Percentiles rank a stretch among this genome's conserved stretches.
Conservation (phyloP, 441 rosid genomes). For the Erysimum pusillum region DNA sequence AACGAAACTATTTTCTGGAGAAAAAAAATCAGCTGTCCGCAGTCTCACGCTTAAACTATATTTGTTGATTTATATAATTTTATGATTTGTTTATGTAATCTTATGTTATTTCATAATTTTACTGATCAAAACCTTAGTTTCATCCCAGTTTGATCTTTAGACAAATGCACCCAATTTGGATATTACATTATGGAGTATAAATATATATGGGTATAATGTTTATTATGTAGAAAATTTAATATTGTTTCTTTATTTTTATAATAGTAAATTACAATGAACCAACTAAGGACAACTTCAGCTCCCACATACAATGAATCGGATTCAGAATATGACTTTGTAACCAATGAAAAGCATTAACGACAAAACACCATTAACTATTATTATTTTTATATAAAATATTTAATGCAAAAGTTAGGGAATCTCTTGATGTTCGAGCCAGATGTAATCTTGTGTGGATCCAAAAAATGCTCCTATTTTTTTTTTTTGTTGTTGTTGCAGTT, state of each 20-base stretch:
- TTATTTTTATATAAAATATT: slow-evolving; percentile 9
- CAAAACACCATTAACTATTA: slow-evolving; percentile 20
- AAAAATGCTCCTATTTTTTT: slow-evolving; percentile 28
- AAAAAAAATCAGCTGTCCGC: no score
- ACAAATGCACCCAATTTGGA: neutral
- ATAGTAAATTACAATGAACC: neutral
- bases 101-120: neutral
- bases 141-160: neutral
- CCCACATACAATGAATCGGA: slow-evolving; percentile 48
- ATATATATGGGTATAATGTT: neutral
- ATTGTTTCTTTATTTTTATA: neutral
- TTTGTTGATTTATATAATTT: neutral
- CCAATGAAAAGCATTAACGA: slow-evolving; percentile 46
- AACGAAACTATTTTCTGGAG: no score
- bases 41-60: neutral
- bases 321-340: slow-evolving; percentile 42
- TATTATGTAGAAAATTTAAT: neutral
- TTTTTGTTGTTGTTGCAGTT: neutral
- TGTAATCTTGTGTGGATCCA: slow-evolving; percentile 50
- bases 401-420: slow-evolving; percentile 42
- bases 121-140: neutral
- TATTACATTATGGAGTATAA: slow-evolving; percentile 1
- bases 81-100: neutral
- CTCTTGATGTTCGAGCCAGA: slow-evolving; percentile 50
- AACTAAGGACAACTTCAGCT: slow-evolving; percentile 39